Conservation (phyloP, 139 green algal species). For the Chlamydomonas applanata region DNA sequence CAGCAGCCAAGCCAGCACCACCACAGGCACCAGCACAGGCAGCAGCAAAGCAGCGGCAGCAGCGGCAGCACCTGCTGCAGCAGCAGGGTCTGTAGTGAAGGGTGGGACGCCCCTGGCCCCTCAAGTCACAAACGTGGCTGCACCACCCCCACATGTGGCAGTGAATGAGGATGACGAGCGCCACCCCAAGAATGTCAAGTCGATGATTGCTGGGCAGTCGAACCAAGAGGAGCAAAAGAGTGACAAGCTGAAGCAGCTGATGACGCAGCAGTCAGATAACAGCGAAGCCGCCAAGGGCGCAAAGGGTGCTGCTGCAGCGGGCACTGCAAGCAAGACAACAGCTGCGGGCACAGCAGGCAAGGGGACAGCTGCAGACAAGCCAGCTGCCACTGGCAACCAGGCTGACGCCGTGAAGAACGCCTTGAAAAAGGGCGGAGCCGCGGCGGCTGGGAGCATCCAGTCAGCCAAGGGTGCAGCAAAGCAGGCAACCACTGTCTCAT, state of each 20-base stretch:
- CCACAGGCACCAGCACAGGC: neutral
- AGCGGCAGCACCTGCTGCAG: neutral
- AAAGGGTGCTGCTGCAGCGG: no score
- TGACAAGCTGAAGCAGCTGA: neutral
- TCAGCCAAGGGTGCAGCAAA: neutral
- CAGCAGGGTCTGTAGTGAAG: no score
- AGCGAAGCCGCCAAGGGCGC: no score
- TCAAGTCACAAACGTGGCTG: no score
- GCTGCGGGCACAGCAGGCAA: no score
- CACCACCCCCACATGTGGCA: neutral
- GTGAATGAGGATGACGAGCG: slow-evolving; percentile 5
- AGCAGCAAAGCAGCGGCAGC: neutral
- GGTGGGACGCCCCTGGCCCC: no score
- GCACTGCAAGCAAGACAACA: no score
- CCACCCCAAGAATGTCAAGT: neutral
- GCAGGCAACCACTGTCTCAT: no score
- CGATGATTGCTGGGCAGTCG: neutral
- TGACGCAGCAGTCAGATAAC: no score
- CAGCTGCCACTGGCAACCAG: neutral
- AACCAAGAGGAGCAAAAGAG: slow-evolving; percentile 4
- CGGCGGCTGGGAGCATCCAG: no score
- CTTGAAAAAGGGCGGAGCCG: no score
- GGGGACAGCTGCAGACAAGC: neutral
- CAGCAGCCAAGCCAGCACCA: no score
- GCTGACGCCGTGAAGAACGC: neutral